Percentiles rank a stretch among this genome's conserved stretches.
phyloP scores from a whole-genome alignment of 441 rosid species.

The Aleurites moluccanus region DNA sequence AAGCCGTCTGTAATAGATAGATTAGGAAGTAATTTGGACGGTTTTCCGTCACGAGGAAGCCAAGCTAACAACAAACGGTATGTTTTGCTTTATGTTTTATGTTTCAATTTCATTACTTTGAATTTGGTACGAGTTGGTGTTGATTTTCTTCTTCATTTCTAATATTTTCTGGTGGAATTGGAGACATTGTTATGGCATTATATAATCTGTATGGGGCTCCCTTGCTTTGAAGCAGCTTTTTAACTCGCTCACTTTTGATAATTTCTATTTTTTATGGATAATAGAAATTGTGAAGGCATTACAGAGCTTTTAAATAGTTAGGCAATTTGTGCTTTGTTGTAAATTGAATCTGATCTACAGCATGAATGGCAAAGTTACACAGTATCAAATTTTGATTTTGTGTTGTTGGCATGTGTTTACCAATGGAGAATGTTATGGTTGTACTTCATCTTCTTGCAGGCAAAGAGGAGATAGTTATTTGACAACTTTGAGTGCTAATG shows the following conservation, averaged over 20 bases:
- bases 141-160: not conserved
- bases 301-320: not conserved
- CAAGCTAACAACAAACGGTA: slow-evolving; percentile 58
- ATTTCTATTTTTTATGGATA: not conserved
- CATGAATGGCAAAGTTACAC: not conserved
- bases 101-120: slow-evolving; percentile 11
- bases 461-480: slow-evolving; percentile 53
- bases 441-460: slow-evolving; percentile 41
- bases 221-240: not conserved
- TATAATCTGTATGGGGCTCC: not conserved
- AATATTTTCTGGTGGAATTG: not conserved
- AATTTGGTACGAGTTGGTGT: not conserved
- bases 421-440: not conserved
- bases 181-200: not conserved
- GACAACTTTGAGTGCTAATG: slow-evolving; percentile 37
- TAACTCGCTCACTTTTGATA: not conserved
- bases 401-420: not conserved
- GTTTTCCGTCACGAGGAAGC: slow-evolving; percentile 32
- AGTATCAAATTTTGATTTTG: not conserved
- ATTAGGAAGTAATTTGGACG: slow-evolving; percentile 57
- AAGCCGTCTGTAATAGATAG: slow-evolving; percentile 86
- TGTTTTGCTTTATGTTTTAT: slow-evolving; percentile 18
- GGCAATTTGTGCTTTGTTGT: not conserved
- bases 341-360: not conserved
- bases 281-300: not conserved